Evolutionary conservation across 1,139 yeast genomes (phyloP).

Genomic region (Keqinozyma sinolaborantium): DNA sequence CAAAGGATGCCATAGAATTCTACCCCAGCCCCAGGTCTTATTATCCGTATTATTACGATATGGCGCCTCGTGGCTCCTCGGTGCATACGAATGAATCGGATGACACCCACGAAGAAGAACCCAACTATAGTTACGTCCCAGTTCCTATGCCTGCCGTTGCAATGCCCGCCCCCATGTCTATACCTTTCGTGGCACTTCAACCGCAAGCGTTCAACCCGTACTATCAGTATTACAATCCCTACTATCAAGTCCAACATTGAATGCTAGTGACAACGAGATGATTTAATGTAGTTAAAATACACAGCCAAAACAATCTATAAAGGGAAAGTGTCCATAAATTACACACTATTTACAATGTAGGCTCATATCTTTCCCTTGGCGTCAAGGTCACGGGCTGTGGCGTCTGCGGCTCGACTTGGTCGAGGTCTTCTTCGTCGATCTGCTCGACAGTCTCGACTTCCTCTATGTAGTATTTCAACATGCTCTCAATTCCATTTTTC

Average conservation of each 20-base stretch:
- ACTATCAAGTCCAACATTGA: background rate
- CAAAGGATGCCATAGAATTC: background rate
- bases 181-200: background rate
- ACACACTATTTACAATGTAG: conserved; percentile 28
- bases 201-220: background rate
- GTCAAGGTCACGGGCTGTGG: conserved; percentile 25
- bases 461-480: conserved; percentile 77
- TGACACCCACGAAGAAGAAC: background rate
- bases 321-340: conserved; percentile 1
- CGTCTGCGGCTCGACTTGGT: conserved; percentile 19
- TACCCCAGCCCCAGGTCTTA: background rate
- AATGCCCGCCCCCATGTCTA: background rate
- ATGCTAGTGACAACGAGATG: background rate
- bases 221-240: background rate
- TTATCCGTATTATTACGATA: background rate
- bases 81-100: too few relatives aligned
- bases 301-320: too few relatives aligned
- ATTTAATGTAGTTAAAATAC: too few relatives aligned
- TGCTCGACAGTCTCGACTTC: conserved; percentile 71
- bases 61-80: too few relatives aligned
- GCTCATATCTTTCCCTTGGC: conserved; percentile 34
- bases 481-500: conserved; percentile 77
- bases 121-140: background rate
- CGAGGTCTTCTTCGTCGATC: conserved; percentile 36
- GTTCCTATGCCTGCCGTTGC: background rate